Base-by-base conservation (phyloP, 2,329 filamentous ascomycete species). In the Chalaropsis ovoidea region DNA sequence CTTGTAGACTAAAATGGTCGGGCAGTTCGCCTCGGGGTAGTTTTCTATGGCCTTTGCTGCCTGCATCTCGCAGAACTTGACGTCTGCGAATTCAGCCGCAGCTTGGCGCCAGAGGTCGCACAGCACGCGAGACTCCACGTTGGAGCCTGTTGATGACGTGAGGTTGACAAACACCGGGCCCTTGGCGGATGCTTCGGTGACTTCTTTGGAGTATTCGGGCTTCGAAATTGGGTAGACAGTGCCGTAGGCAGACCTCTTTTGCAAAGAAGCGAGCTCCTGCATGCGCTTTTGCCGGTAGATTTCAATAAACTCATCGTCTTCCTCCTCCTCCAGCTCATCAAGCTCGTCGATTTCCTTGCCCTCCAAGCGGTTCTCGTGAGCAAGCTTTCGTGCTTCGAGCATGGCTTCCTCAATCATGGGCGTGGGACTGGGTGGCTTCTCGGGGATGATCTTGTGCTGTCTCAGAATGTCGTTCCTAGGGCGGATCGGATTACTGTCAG, bases 31-130 rank as follows among this genome's bases (percentile, higher is more conserved):
- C 72, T 97, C 94, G 1, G 94, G 94, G 75, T 99, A 99, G 49
- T 90, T 90, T 74, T 97, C 94, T 70, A 99, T 96, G 67, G 94
- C 96, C 77, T 96, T 85, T 72, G 90, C 86, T 6, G 87, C 94
- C 70, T 87, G 84, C 70, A 99, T 97, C 77, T 97, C 90, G 75
- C 93, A 97, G 76, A 99, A 99, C 77, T 99, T 99, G 75, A 99
- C 80, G 69, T 99, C 93, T 22, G 91, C 90, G 72, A 91, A 99
- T 72, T 93, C 90, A 67, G 76, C 77, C 0, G 94, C 93, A 49
- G 94, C 82, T 72, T 91, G 85, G 43, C 87, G 81, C 92, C 93
- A 99, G 22, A 96, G 79, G 72, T 95, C 88, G 0, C 86, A 86
- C 70, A 97, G 77, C 2, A 96, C 80, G 67, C 88, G 83, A 2